Evolutionary conservation across 371 early-diverging fungal genomes (phyloP).

Genomic region (Sporodiniella umbellata): DNA sequence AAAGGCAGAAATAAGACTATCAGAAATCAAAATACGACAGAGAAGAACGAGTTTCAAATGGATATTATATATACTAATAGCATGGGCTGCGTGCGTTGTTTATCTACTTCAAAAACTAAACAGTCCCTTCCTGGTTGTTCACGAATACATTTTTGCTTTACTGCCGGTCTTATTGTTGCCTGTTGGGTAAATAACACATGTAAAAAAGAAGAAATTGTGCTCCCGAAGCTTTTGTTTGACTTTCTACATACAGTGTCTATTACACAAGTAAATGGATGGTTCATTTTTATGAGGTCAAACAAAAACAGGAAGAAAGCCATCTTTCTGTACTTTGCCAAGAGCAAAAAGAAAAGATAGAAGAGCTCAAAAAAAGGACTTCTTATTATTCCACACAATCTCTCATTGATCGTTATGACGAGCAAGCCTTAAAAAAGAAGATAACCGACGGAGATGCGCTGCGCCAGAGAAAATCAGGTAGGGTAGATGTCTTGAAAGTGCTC

Average conservation of each 20-base stretch:
- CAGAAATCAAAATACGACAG: conserved; percentile 61
- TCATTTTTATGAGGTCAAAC: conserved; percentile 58
- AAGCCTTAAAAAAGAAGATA: conserved; percentile 18
- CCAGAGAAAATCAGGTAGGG: conserved; percentile 10
- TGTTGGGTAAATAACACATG: conserved; percentile 9
- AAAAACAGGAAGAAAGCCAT: conserved; percentile 56
- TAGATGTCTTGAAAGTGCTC: too few species aligned
- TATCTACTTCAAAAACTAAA: conserved; percentile 31
- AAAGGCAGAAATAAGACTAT: conserved; percentile 63
- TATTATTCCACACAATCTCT: conserved; percentile 88
- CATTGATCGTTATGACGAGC: conserved; percentile 83
- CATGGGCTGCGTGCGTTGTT: conserved; percentile 63
- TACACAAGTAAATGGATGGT: conserved; percentile 44
- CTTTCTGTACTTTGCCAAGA: conserved; percentile 51
- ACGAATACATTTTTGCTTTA: conserved; percentile 27
- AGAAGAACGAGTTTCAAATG: conserved; percentile 64
- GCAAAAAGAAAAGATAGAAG: conserved; percentile 75
- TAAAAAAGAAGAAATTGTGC: background rate
- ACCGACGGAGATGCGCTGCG: conserved; percentile 10
- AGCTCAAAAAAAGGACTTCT: conserved; percentile 84
- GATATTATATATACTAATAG: conserved; percentile 66
- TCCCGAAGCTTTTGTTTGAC: too few species aligned
- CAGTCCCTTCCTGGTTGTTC: background rate
- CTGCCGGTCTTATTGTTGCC: conserved; percentile 43
- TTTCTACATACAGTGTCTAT: conserved; percentile 44